Conservation (phyloP, 225 moss, liverwort and hornwort genomes). For the Marchantia paleacea region DNA sequence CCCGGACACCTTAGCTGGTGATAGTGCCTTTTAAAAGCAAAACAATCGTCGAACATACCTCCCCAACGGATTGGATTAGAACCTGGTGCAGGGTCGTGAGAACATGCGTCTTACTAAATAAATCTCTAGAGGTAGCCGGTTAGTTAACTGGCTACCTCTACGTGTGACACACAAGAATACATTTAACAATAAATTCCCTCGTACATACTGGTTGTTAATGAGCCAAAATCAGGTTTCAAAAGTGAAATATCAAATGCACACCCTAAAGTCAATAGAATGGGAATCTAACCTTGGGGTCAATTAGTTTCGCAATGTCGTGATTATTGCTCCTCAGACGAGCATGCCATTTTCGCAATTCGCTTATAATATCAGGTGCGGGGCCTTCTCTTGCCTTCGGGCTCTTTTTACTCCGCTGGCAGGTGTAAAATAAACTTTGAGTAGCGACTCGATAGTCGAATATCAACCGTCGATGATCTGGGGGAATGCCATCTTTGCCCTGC, state of each 20-base stretch:
- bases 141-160: too few species aligned
- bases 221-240: neutral
- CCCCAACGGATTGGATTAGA: too few species aligned
- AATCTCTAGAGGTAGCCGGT: neutral
- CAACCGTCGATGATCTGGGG: conserved; percentile 48
- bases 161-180: too few species aligned
- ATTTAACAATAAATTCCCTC: neutral
- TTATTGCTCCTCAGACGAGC: conserved; percentile 49
- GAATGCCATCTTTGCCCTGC: conserved; percentile 63
- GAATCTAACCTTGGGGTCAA: conserved; percentile 48
- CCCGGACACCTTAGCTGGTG: too few species aligned
- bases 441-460: conserved; percentile 51
- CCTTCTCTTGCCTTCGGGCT: conserved; percentile 35
- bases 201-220: neutral
- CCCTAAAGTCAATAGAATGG: conserved; percentile 1
- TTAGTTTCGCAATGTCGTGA: conserved; percentile 44
- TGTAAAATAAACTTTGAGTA: conserved; percentile 39
- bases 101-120: neutral
- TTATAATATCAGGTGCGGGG: conserved; percentile 43
- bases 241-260: neutral
- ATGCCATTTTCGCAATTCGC: conserved; percentile 50
- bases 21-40: too few species aligned
- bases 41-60: too few species aligned
- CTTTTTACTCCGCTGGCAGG: conserved; percentile 40
- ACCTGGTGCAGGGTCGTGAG: too few species aligned